Evolutionary conservation across 805 yeast species (phyloP).

Genomic region (Spathaspora hagerdaliae): DNA sequence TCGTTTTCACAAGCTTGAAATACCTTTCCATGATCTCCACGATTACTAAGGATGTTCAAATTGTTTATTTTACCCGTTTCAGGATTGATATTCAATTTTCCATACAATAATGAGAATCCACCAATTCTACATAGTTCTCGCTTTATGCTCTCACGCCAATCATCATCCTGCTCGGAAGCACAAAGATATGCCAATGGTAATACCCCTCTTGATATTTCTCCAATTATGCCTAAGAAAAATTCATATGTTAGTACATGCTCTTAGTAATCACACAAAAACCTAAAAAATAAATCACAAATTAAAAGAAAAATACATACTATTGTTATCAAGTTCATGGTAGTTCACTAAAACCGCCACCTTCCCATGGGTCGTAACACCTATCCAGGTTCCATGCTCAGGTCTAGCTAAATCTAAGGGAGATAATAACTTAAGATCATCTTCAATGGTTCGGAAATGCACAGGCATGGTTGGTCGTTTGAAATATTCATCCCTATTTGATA

Average conservation of each 20-base stretch:
- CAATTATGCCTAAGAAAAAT: conserved; percentile 12
- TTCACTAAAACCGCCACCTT: conserved; percentile 73
- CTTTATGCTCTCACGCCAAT: conserved; percentile 41
- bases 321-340: conserved; percentile 47
- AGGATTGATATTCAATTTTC: conserved; percentile 32
- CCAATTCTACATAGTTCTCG: conserved; percentile 40
- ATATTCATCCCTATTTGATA: conserved; percentile 87
- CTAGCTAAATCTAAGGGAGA: conserved; percentile 75
- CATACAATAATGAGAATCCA: conserved; percentile 62
- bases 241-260: not conserved
- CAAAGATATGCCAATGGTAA: conserved; percentile 44
- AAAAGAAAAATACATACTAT: conserved; percentile 11
- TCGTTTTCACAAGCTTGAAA: conserved; percentile 14
- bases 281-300: not conserved
- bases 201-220: conserved; percentile 50
- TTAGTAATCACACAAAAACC: not conserved
- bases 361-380: conserved; percentile 62
- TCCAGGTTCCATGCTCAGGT: conserved; percentile 86
- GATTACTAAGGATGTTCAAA: conserved; percentile 46
- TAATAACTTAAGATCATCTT: conserved; percentile 38
- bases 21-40: conserved; percentile 39
- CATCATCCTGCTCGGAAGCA: conserved; percentile 30
- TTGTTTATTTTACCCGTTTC: conserved; percentile 23
- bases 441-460: conserved; percentile 38
- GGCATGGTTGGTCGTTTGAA: conserved; percentile 65